Evolutionary conservation across 2,329 filamentous ascomycete genomes (phyloP).

Genomic region (Rhynchosporium agropyri): DNA sequence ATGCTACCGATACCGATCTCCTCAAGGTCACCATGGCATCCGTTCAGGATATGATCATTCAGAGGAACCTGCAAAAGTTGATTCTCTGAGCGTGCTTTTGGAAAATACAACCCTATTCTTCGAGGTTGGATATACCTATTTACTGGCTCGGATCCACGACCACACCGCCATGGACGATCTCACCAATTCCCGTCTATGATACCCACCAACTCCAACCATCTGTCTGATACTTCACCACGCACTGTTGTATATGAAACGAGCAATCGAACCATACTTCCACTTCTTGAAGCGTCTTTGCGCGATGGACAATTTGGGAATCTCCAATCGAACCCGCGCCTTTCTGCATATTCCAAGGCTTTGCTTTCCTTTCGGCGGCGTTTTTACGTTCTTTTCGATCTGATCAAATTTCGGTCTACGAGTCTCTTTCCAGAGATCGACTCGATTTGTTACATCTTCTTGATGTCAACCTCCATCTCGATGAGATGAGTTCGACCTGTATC

Average conservation of each 20-base stretch:
- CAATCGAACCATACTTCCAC: constrained; percentile 12
- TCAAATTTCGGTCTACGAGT: no score
- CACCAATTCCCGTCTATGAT: constrained; percentile 6
- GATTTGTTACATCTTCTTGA: no score
- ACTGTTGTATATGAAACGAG: constrained; percentile 11
- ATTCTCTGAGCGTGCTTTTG: constrained; percentile 52
- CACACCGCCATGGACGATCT: constrained; percentile 16
- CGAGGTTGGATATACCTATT: constrained; percentile 11
- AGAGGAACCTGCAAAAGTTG: constrained; percentile 78
- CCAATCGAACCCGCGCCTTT: constrained; percentile 1
- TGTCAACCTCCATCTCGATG: no score
- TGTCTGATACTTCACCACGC: constrained; percentile 1
- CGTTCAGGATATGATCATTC: constrained; percentile 86
- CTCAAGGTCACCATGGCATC: constrained; percentile 85
- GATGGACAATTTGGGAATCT: not conserved
- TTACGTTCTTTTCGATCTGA: not conserved
- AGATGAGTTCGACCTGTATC: constrained; percentile 10
- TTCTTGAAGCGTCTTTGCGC: constrained; percentile 15
- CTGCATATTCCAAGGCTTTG: constrained; percentile 8
- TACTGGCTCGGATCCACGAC: not conserved
- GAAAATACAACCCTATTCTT: not conserved
- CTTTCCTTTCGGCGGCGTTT: constrained; percentile 1
- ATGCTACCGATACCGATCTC: constrained; percentile 68
- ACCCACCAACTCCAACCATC: constrained; percentile 6
- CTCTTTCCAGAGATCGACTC: no score